These are phyloP conservation scores for Roridomyces roridus DNA, from an alignment of 768 basidiomycete genomes.

Conservation along the genomic window DNA sequence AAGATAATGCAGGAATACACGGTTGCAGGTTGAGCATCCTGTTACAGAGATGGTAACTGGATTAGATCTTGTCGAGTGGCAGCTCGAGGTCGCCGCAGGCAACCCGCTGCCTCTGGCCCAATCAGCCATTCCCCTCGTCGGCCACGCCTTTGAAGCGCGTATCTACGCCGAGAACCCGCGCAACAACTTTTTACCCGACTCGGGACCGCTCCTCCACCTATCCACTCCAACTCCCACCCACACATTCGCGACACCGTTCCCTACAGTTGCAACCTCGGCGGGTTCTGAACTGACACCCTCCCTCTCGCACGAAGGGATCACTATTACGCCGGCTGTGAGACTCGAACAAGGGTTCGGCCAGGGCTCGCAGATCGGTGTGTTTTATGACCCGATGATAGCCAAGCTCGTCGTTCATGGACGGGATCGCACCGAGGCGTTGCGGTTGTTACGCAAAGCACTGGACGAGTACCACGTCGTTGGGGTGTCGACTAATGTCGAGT, in stretches of 20 bases:
- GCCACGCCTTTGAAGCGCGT: constrained; percentile 93
- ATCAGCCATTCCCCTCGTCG: constrained; percentile 80
- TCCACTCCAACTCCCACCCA: constrained; percentile 81
- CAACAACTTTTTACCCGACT: constrained; percentile 92
- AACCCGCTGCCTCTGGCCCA: constrained; percentile 84
- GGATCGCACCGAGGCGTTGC: constrained; percentile 83
- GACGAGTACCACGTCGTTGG: constrained; percentile 93
- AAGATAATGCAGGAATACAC: constrained; percentile 82
- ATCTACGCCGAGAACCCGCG: constrained; percentile 97
- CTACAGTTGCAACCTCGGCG: constrained; percentile 28
- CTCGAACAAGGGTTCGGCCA: constrained; percentile 89
- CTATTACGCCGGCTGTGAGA: constrained; percentile 69
- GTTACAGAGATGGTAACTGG: constrained; percentile 93
- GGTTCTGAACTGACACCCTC: constrained; percentile 37
- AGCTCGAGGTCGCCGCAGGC: constrained; percentile 89
- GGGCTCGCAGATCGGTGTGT: constrained; percentile 83
- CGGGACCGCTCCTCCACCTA: constrained; percentile 80
- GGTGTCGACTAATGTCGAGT: constrained; percentile 91
- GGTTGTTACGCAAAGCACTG: constrained; percentile 79
- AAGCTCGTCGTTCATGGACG: constrained; percentile 90
- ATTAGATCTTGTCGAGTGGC: constrained; percentile 94
- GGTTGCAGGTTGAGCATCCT: constrained; percentile 89
- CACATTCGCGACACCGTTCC: constrained; percentile 60
- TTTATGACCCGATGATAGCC: constrained; percentile 92
- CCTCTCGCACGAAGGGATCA: constrained; percentile 33